Evolutionary conservation across 2,329 filamentous ascomycete species (phyloP), one percentile per base, ranked within the genome.

Genomic region (Cadophora sp.): DNA sequence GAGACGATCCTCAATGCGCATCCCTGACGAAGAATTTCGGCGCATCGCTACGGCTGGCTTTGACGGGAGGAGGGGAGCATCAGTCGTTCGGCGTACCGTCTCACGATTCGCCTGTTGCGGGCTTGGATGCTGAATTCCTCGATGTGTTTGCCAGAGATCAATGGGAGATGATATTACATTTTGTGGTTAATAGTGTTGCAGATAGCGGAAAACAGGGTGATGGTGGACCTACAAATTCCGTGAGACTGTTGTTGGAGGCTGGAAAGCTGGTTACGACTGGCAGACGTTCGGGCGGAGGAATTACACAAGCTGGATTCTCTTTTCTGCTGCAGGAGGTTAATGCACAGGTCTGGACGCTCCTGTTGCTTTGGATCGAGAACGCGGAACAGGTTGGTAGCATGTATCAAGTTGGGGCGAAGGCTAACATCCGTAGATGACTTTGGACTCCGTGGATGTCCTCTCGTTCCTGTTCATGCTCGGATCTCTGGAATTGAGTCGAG

Each of bases 121-220:
- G 87, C 59, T 86, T 96, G 59, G 88, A 91, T 67, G 79, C 94
- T 13, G 76, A 85, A 1, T 93, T 91, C 72, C 85, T 99, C 66
- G 96, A 99, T 76, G 85, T 89, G 33, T 96, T 95, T 80, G 94
- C 96, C 5, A 88, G 92, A 64, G 87, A 87, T 73, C 94, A 97
- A 76, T 99, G 96, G 94, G 96, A 99, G 79, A 91, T 93, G 30
- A 97, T 99, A 33, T 80, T 99, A 58, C 96, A 97, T 78, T 99
- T 94, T 76, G 94, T 99, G 78, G 96, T 99, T 22, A 92, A 91
- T 66, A 91, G 88, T 68, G 90, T 91, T 9, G 89, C 87, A 1
- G 76, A 79, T 30, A 84, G 86, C 69, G 78, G 83, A 74, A 76
- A 81, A 69, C 76, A 84, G 74, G 70, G 80, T 64, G 77, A 78